Percentiles rank a stretch among this genome's conserved stretches.
These are phyloP conservation scores for Geotrichum aggregatum DNA, from an alignment of 1,139 yeast genomes.

Conservation along the genomic window DNA sequence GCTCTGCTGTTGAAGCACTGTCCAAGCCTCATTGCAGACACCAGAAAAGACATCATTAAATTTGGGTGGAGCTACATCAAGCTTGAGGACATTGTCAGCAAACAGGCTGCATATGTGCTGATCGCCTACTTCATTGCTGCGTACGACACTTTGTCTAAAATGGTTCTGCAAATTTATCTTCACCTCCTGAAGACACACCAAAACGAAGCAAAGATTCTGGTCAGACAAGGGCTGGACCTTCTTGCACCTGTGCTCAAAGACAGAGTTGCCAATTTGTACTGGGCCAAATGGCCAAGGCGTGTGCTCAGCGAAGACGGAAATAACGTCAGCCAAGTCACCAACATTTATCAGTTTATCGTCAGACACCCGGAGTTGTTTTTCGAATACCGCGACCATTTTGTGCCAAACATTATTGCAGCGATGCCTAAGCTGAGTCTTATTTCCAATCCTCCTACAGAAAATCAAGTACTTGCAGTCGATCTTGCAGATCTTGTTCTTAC, in stretches of 20 bases:
- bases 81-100: slow-evolving; percentile 81
- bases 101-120: slow-evolving; percentile 89
- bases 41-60: slow-evolving; percentile 80
- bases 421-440: slow-evolving; percentile 87
- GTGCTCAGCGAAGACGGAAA: slow-evolving; percentile 88
- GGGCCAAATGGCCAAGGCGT: slow-evolving; percentile 96
- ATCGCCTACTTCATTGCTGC: slow-evolving; percentile 82
- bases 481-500: slow-evolving; percentile 75
- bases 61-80: slow-evolving; percentile 94
- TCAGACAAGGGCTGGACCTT: slow-evolving; percentile 80
- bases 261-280: slow-evolving; percentile 63
- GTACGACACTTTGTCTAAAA: slow-evolving; percentile 83
- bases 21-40: slow-evolving; percentile 55
- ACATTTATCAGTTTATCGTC: slow-evolving; percentile 84
- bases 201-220: slow-evolving; percentile 77
- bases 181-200: slow-evolving; percentile 84
- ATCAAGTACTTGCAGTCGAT: slow-evolving; percentile 82
- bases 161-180: slow-evolving; percentile 88
- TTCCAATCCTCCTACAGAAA: slow-evolving; percentile 76
- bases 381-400: slow-evolving; percentile 81
- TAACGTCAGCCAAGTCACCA: slow-evolving; percentile 75
- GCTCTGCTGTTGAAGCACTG: slow-evolving; percentile 71
- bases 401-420: slow-evolving; percentile 86
- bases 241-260: slow-evolving; percentile 84
- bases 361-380: slow-evolving; percentile 82